A percentile compares a stretch with the other conserved stretches of the same genome.
These are phyloP conservation scores for Juglanconis oblonga DNA, from an alignment of 2,329 filamentous ascomycete species.

Conservation along the genomic window DNA sequence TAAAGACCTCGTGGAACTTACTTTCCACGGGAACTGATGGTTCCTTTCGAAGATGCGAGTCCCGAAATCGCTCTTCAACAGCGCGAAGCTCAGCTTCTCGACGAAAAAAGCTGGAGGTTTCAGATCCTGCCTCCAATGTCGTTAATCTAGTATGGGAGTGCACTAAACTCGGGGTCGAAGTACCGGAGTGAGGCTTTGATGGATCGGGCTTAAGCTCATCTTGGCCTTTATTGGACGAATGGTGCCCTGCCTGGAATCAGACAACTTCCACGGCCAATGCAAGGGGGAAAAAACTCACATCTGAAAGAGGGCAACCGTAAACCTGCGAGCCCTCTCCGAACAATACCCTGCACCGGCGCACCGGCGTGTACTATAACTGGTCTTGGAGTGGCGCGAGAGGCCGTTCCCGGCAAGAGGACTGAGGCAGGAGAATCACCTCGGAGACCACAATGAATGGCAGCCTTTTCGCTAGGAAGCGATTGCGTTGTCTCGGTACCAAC, in stretches of 20 bases:
- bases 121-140: slow-evolving; percentile 26
- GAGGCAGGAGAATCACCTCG: neutral
- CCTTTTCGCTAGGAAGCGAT: neutral
- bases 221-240: neutral
- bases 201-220: neutral
- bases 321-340: slow-evolving; percentile 2
- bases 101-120: slow-evolving; percentile 35
- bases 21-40: slow-evolving; percentile 30
- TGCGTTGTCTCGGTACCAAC: neutral
- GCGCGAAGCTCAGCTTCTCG: slow-evolving; percentile 37
- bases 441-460: neutral
- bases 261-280: neutral
- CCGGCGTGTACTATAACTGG: neutral
- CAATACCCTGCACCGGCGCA: neutral
- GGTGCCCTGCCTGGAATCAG: neutral
- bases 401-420: neutral
- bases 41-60: slow-evolving; percentile 30
- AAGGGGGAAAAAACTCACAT: neutral
- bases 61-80: slow-evolving; percentile 39
- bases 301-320: slow-evolving; percentile 8
- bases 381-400: neutral
- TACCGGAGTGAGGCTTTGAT: slow-evolving; percentile 1
- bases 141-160: slow-evolving; percentile 9
- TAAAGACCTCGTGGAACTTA: slow-evolving; percentile 41
- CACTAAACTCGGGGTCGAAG: neutral